Conservation (phyloP, 1,139 yeast species). For the Taiozyma onychis region DNA sequence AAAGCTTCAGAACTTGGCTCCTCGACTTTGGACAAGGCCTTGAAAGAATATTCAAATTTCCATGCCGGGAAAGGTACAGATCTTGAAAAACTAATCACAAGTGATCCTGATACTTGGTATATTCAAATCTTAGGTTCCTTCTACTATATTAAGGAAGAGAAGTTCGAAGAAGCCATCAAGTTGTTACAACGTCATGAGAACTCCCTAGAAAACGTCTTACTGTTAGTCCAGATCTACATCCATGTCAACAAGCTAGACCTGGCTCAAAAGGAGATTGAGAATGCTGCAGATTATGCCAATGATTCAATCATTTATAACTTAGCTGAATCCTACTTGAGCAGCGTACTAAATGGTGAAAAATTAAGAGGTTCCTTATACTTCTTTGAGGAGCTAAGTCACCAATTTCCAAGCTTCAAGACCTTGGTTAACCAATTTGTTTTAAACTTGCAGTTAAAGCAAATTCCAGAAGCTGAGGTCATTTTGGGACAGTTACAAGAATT, state of each 20-base stretch:
- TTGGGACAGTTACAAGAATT: constrained; percentile 38
- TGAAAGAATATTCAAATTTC: constrained; percentile 10
- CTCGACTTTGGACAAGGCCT: constrained; percentile 2
- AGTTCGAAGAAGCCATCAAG: constrained; percentile 15
- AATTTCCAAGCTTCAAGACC: constrained; percentile 42
- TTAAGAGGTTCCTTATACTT: constrained; percentile 63
- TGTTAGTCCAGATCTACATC: constrained; percentile 15
- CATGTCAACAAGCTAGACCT: constrained; percentile 11
- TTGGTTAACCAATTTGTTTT: constrained; percentile 42
- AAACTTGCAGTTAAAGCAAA: constrained; percentile 39
- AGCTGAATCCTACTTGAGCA: constrained; percentile 60
- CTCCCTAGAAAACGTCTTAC: constrained; percentile 17
- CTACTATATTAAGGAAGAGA: constrained; percentile 9
- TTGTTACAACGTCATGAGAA: constrained; percentile 17
- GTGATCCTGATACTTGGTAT: constrained; percentile 4
- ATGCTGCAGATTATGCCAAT: constrained; percentile 41
- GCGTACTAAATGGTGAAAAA: constrained; percentile 50
- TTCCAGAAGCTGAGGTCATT: constrained; percentile 41
- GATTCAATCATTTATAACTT: constrained; percentile 65
- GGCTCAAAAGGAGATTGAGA: constrained; percentile 14
- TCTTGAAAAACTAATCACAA: constrained; percentile 12
- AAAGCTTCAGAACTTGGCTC: constrained; percentile 4
- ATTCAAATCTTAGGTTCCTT: constrained; percentile 18
- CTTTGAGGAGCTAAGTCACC: constrained; percentile 62
- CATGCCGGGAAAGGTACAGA: constrained; percentile 9